Base-by-base conservation (phyloP, 176 grass and related monocot genomes). In the Lolium perenne region DNA sequence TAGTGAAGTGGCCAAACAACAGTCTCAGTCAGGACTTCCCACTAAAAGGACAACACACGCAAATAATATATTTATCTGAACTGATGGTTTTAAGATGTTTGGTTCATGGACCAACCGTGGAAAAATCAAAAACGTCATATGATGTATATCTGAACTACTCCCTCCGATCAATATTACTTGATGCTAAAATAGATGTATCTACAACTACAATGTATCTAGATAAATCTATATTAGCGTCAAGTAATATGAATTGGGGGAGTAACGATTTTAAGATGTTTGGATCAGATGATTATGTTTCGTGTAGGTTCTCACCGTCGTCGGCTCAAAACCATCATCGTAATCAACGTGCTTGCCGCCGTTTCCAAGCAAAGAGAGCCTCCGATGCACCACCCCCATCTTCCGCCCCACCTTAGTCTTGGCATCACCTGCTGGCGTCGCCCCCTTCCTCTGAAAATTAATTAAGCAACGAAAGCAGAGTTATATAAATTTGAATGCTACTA, bases 361-460 rank as follows among this genome's bases (percentile, higher is more conserved):
- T 51, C 81, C 83, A 50, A 71, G 70, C 62, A 86, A 69, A 26
- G 50, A 22, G 4, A 64, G 15, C 72, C 79, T 86, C 21, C 82
- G 78, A 46, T 43, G 50, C 40, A 90, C 84, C 65, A 86, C 25
- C 0, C 41, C 79, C 45, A 64, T 54, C 63, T 78, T 78, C 45
- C 82, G 79, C 29, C 82, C 83, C 63, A 72, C 86, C 45, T 82
- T 72, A 71, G 5, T 82, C 53, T 69, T 45, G 25, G 5, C 1
- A 3, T n/a, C 67, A 43, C 38, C 76, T n/a, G 75, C 43, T 21
- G 25, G 13, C 29, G 13, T 89, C 61, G 60, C 59, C 59, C 88
- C 77, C 83, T 82, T 90, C 71, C 29, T 82, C 88, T 86, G 43
- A 48, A 86, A 32, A 45, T 45, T 43, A n/a, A 70, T 10, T 7